Base-by-base conservation (phyloP, 768 basidiomycete species). In the Suillus hirtellus region DNA sequence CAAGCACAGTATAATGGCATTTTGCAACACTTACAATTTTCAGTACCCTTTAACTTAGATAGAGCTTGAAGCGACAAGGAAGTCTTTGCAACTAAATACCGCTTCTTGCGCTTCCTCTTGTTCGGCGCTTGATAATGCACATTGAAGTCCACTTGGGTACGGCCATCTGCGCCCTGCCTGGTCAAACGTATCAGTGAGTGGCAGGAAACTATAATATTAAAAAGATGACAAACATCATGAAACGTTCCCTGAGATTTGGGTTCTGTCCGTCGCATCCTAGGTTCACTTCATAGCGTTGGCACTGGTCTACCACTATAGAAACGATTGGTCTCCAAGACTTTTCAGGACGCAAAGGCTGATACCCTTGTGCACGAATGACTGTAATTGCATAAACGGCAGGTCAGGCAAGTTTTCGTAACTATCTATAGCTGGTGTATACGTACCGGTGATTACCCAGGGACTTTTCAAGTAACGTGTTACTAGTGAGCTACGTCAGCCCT, bases 251-350 rank as follows among this genome's bases (percentile, higher is more conserved):
- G 55, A 85, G 74, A 68, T 91, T 90, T 1, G 87, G 82, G 62
- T 87, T 89, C 69, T 90, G 88, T 0, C 90, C 90, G 61, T 92
- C 89, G 21, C 77, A 77, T 0, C 89, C 90, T 2, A 92, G 82
- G 24, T 78, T 73, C 10, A 84, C 77, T 68, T 91, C 89, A 62
- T 85, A 80, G 6, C 58, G 63, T n/a, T 81, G 75, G 34, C 83
- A 80, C 6, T 82, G 79, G 62, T 84, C 85, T 12, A 88, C 75
- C 21, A 82, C 81, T 4, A 91, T 70, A 0, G 82, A 79, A 58
- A 92, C 76, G 44, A 90, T 85, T 1, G 90, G 88, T 27, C 88
- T 72, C 89, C 89, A 90, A 37, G 83, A 80, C 68, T 80, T 87
- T 62, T 88, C 88, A 1, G 84, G 79, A 46, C 87, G 82, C 69